Evolutionary conservation across 331 rosid genomes (phyloP).

Genomic region (Malus hybrid): DNA sequence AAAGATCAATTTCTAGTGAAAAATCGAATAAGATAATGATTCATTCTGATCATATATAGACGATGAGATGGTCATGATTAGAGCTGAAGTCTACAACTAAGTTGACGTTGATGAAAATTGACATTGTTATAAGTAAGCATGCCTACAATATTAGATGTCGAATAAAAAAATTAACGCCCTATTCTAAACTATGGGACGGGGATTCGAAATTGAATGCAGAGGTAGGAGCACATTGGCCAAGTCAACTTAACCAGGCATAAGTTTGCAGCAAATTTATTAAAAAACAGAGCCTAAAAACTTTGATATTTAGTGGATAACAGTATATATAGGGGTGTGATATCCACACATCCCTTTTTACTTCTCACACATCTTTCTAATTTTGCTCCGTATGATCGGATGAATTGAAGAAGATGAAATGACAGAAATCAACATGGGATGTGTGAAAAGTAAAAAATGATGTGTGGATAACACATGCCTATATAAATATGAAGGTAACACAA

Average conservation of each 20-base stretch:
- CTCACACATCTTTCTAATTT: too few species aligned
- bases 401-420: too few species aligned
- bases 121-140: too few species aligned
- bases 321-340: too few species aligned
- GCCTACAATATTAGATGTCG: background rate
- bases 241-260: background rate
- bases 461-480: too few species aligned
- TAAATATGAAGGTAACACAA: background rate
- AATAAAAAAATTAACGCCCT: background rate
- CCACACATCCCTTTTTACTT: too few species aligned
- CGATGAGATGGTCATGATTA: background rate
- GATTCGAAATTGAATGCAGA: background rate
- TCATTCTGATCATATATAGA: background rate
- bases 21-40: background rate
- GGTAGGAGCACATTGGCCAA: background rate
- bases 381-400: too few species aligned
- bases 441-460: fast-evolving
- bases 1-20: background rate
- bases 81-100: too few species aligned
- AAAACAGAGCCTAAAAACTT: background rate
- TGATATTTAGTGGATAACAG: background rate
- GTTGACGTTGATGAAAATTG: too few species aligned
- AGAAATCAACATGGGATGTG: too few species aligned
- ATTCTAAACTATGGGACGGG: background rate
- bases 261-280: background rate